Evolutionary conservation across 2,329 filamentous ascomycete species (phyloP), one percentile per base, ranked within the genome.

Genomic region (Phyllosticta ampelicida): DNA sequence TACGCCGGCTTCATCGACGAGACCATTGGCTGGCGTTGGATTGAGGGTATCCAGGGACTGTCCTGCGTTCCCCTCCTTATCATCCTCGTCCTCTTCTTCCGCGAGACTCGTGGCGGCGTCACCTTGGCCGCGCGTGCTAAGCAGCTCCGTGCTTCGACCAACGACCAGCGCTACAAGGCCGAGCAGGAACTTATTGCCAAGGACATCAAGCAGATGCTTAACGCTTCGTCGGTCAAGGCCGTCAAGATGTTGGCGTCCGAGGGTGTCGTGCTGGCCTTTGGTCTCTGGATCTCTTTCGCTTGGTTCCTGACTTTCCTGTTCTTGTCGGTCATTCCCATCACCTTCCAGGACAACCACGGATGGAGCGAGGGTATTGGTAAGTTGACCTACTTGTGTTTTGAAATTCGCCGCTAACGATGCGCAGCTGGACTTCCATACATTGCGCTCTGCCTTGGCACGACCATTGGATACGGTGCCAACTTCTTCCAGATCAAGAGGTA

Each of bases 231-330:
- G n/a, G 73, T 80, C 62, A 80, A 79, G 64, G 77, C 77, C 8
- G 70, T 78, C 60, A 69, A 75, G 61, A 77, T 79, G 76, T 71
- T 78, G 4, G 66, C 72, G 60, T 76, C 75, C 2, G 77, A 79
- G 62, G 76, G 76, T 19, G 75, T 78, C 9, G 75, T 78, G 4
- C 77, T 78, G 59, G 71, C 73, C 26, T 78, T 78, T 51, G 77
- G 77, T 58, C 66, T 79, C 26, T 79, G 77, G 77, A 79, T 80
- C 60, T 71, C 71, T 16, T 79, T 80, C 66, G 75, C 75, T 63
- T 80, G 78, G 78, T 78, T 77, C 62, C 73, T 80, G 19, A 73
- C 77, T 50, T 80, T 80, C 72, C 72, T 80, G 55, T 80, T 80
- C 74, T 69, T 80, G 6, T 78, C 73, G 21, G 75, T 76, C 60